Evolutionary conservation across 2,329 filamentous ascomycete species (phyloP).

Genomic region (Xylariaceae sp.): DNA sequence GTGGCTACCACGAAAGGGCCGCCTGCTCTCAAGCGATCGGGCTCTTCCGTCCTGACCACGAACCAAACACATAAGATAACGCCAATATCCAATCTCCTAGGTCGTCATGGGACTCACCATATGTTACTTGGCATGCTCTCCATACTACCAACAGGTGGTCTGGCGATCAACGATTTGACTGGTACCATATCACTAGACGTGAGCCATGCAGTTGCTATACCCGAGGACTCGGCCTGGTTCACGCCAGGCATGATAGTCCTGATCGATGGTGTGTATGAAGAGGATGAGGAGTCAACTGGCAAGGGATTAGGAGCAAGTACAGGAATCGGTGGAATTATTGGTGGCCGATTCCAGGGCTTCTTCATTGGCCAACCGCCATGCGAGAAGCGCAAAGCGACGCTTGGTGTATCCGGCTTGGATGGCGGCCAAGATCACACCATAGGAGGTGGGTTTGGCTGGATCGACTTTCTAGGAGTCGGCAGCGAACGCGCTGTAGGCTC

Average conservation of each 20-base stretch:
- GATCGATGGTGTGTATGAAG: slow-evolving; percentile 93
- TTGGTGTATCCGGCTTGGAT: slow-evolving; percentile 64
- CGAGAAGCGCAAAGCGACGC: slow-evolving; percentile 74
- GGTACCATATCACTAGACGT: slow-evolving; percentile 85
- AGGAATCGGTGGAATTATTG: slow-evolving; percentile 84
- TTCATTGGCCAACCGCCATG: slow-evolving; percentile 89
- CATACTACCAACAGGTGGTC: slow-evolving; percentile 72
- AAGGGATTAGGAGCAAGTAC: slow-evolving; percentile 70
- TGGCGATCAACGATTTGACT: slow-evolving; percentile 81
- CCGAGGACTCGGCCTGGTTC: slow-evolving; percentile 86
- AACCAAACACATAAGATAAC: slow-evolving; percentile 82
- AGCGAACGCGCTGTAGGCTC: slow-evolving; percentile 79
- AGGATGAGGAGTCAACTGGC: slow-evolving; percentile 71
- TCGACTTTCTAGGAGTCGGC: slow-evolving; percentile 89
- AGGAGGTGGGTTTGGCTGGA: slow-evolving; percentile 89
- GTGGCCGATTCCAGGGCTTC: slow-evolving; percentile 87
- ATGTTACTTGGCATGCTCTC: slow-evolving; percentile 81
- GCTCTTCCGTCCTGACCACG: slow-evolving; percentile 46
- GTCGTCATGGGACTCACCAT: slow-evolving; percentile 78
- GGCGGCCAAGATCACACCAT: slow-evolving; percentile 58
- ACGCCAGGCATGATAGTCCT: slow-evolving; percentile 94
- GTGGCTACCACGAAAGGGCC: slow-evolving; percentile 57
- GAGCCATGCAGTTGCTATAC: slow-evolving; percentile 73
- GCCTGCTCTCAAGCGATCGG: slow-evolving; percentile 53
- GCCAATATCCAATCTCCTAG: slow-evolving; percentile 70